phyloP scores from a whole-genome alignment of 2,329 filamentous ascomycete species.

The Eutypella sp. region DNA sequence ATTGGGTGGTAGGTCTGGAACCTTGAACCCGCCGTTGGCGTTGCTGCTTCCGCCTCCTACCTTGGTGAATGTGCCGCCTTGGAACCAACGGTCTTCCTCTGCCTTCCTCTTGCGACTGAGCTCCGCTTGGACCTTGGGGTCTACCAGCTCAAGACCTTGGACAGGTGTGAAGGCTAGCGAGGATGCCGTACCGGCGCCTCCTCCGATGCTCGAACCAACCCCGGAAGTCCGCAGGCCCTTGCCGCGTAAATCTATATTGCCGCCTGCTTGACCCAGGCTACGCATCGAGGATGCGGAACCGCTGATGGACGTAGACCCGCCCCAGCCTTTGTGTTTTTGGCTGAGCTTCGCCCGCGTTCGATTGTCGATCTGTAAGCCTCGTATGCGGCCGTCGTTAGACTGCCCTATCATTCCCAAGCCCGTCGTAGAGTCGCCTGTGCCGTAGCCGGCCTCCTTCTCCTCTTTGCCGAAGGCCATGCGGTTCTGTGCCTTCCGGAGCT shows the following conservation, averaged over 20 bases:
- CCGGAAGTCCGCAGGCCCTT: constrained; percentile 78
- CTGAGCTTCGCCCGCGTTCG: constrained; percentile 89
- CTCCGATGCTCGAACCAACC: constrained; percentile 66
- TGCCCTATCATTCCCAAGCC: constrained; percentile 96
- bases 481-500: constrained; percentile 93
- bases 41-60: constrained; percentile 47
- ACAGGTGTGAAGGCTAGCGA: constrained; percentile 91
- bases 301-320: constrained; percentile 59
- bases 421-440: constrained; percentile 75
- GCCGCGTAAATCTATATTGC: constrained; percentile 65
- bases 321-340: constrained; percentile 96
- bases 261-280: constrained; percentile 63
- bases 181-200: constrained; percentile 70
- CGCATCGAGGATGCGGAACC: constrained; percentile 77
- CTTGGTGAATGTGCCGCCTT: constrained; percentile 94
- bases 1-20: constrained; percentile 65
- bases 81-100: constrained; percentile 95
- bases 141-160: constrained; percentile 90
- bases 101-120: constrained; percentile 86
- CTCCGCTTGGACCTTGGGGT: constrained; percentile 86
- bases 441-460: constrained; percentile 89
- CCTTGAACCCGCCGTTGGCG: constrained; percentile 67
- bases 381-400: constrained; percentile 80
- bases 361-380: constrained; percentile 84
- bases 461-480: constrained; percentile 94